Evolutionary conservation across 2,329 filamentous ascomycete species (phyloP).

Genomic region (Alternaria brassicae): DNA sequence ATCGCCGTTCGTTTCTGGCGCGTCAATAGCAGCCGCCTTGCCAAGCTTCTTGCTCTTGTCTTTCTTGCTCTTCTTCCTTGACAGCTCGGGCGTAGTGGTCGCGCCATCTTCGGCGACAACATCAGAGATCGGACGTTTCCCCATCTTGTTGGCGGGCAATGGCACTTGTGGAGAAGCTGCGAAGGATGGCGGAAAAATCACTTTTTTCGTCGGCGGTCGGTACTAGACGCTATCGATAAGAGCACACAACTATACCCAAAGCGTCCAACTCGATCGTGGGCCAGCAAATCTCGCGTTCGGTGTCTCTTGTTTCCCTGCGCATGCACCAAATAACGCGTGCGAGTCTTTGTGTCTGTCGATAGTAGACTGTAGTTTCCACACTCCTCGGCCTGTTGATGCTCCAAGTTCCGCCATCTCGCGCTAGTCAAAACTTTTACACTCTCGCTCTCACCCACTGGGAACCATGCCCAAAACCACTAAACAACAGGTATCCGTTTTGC

Average conservation of each 20-base stretch:
- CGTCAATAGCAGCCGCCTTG: constrained; percentile 25
- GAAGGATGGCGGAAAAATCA: constrained; percentile 19
- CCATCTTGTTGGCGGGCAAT: constrained; percentile 36
- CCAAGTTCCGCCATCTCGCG: background rate
- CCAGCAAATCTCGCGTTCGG: constrained; percentile 9
- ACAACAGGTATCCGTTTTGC: background rate
- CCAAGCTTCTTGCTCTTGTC: constrained; percentile 44
- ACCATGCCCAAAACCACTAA: constrained; percentile 11
- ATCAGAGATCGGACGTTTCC: constrained; percentile 47
- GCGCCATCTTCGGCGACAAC: constrained; percentile 37
- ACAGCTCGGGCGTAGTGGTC: constrained; percentile 29
- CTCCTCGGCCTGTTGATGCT: background rate
- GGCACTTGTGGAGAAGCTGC: constrained; percentile 2
- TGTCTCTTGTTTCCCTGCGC: background rate
- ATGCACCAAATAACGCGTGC: background rate
- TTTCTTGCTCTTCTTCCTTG: constrained; percentile 50
- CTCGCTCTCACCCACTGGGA: background rate
- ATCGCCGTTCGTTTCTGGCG: constrained; percentile 29
- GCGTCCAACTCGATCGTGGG: constrained; percentile 1
- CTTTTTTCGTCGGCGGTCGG: constrained; percentile 26
- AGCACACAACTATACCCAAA: constrained; percentile 5
- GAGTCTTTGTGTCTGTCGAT: background rate
- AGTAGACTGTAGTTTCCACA: background rate
- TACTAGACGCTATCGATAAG: constrained; percentile 30
- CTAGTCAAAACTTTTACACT: background rate